Percentiles rank a stretch among this genome's conserved stretches.
These are phyloP conservation scores for Luffa acutangula DNA, from an alignment of 306 rosid genomes.

Conservation along the genomic window DNA sequence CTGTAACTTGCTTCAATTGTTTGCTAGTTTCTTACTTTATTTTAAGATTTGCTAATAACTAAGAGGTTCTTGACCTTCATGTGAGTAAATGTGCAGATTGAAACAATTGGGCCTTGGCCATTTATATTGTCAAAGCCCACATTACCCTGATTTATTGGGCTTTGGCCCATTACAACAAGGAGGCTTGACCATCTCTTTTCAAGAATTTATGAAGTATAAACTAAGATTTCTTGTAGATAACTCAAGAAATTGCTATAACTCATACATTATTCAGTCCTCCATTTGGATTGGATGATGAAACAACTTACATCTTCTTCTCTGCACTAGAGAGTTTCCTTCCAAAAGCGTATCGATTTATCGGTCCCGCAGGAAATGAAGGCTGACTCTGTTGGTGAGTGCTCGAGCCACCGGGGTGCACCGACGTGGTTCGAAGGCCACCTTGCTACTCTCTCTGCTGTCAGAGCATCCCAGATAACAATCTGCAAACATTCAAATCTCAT, in stretches of 20 bases:
- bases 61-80: not conserved
- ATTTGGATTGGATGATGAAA: not conserved
- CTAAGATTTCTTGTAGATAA: not conserved
- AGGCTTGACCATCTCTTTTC: not conserved
- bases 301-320: not conserved
- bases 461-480: conserved; percentile 79
- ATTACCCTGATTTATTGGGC: not conserved
- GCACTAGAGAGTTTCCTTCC: conserved; percentile 50
- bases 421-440: conserved; percentile 81
- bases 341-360: conserved; percentile 73
- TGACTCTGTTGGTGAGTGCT: conserved; percentile 62
- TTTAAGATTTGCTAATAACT: no score
- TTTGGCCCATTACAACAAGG: not conserved
- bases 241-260: not conserved
- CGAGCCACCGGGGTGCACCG: conserved; percentile 92
- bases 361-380: conserved; percentile 78
- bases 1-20: not conserved
- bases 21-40: not conserved
- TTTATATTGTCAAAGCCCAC: not conserved
- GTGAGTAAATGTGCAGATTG: not conserved
- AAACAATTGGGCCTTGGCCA: not conserved
- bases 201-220: not conserved
- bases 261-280: not conserved
- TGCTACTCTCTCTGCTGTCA: conserved; percentile 72
- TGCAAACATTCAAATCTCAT: conserved; percentile 24